A percentile compares a stretch with the other conserved stretches of the same genome.
phyloP scores from a whole-genome alignment of 345 rosid genomes.

The Psidium friedrichsthalianum region DNA sequence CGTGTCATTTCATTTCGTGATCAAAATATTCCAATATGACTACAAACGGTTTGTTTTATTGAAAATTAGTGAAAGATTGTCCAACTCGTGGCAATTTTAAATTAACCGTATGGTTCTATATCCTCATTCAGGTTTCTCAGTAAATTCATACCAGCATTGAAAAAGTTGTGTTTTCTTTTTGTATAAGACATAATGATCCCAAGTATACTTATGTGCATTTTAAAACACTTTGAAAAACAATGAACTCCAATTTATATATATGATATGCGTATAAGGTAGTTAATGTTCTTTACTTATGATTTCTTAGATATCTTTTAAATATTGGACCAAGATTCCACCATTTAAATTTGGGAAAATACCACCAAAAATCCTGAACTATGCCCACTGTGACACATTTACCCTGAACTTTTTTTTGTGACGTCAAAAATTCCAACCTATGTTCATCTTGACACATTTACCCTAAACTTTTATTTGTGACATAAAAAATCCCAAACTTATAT shows the following conservation, averaged over 20 bases:
- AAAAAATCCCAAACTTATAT: no score
- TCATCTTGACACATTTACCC: no score
- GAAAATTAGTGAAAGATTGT: background rate
- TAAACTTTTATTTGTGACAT: no score
- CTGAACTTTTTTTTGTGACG: no score
- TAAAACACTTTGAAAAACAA: background rate
- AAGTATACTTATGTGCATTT: background rate
- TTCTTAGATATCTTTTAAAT: background rate
- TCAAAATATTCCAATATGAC: background rate
- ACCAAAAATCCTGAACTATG: no score
- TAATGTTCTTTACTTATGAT: background rate
- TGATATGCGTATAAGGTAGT: background rate
- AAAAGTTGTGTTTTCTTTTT: background rate
- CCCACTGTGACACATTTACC: no score
- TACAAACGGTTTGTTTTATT: background rate
- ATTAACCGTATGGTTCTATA: accelerated
- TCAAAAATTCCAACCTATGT: no score
- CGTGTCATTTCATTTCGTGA: background rate
- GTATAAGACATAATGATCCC: background rate
- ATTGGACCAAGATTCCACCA: background rate
- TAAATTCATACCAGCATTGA: background rate
- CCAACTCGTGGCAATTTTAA: background rate
- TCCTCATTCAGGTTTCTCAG: background rate
- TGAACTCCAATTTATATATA: background rate
- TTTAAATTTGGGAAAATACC: no score